Percentiles rank a stretch among this genome's conserved stretches.
Conservation (phyloP, 441 rosid species). For the Viola pubescens region DNA sequence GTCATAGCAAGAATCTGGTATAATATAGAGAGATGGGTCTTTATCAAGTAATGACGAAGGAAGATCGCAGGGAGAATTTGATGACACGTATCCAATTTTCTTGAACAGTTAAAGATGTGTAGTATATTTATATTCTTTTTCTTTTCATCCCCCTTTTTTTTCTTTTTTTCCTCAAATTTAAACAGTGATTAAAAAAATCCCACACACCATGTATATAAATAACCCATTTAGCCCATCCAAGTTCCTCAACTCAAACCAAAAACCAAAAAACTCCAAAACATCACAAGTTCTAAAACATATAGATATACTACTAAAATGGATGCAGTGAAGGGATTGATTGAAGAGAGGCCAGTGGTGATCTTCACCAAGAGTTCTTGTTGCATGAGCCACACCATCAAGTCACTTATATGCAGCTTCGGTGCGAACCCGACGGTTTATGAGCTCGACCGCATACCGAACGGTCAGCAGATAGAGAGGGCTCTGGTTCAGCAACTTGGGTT, state of each 20-base stretch:
- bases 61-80: constrained; percentile 9
- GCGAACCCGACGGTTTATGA: constrained; percentile 50
- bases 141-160: no score
- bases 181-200: background rate
- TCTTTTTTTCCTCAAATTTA: no score
- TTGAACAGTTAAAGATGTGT: no score
- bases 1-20: background rate
- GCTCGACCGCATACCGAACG: constrained; percentile 46
- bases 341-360: constrained; percentile 50
- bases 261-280: background rate
- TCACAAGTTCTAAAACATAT: background rate
- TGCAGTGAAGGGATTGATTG: constrained; percentile 30
- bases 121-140: no score
- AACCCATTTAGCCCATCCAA: constrained; percentile 1
- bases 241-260: constrained; percentile 9
- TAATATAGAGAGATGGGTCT: background rate
- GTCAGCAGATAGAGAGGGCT: constrained; percentile 47
- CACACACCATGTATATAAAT: constrained; percentile 20
- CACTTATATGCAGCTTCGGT: constrained; percentile 48
- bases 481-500: constrained; percentile 48
- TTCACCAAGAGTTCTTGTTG: constrained; percentile 65
- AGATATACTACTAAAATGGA: constrained; percentile 18
- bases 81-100: background rate
- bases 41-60: constrained; percentile 8
- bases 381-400: constrained; percentile 55